Evolutionary conservation across 805 yeast genomes (phyloP), one percentile per base, ranked within the genome.

Genomic region (Cephaloascus albidus): DNA sequence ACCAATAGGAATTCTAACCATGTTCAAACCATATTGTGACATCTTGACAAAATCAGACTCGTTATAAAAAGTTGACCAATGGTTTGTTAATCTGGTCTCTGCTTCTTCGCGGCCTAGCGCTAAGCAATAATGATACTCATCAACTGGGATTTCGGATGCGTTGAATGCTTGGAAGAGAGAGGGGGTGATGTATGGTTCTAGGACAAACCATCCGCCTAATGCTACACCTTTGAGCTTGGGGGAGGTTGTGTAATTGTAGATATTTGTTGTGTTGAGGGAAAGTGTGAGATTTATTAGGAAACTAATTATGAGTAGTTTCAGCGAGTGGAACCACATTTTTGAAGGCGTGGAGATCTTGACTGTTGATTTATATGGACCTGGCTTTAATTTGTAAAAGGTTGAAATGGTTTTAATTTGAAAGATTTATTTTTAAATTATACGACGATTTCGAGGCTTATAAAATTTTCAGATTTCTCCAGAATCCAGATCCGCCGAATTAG

Each of bases 1-100:
- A 2, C 90, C 90, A 37, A 83, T 72, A 1, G 93, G 93, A 30
- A 85, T 70, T 37, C 93, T 61, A n/a, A 83, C 86, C 52, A 80
- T 63, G 50, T 82, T 80, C 45, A 81, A 70, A 0, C 86, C 87
- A 47, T 61, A 63, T 3, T 50, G 49, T 38, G 63, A 64, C 23
- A 80, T 79, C 32, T 64, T 60, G 20, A 55, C 49, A 45, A 81
- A 76, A 54, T 81, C 87, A 3, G 62, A 52, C 48, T 79, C 85
- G 5, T 69, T 73, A 43, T 75, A 73, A 68, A 76, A 80, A 0
- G 75, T 56, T 3, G 63, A 57, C 79, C 81, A 81, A 52, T 81
- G 88, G 1, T 53, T 38, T 28, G 62, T 55, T 40, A 81, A 57
- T 19, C 76, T 55, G 0, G 38, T 40, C 2, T 38, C 18, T 1